Evolutionary conservation across 257 asterid species (phyloP).

Genomic region (Primulina tabacum): DNA sequence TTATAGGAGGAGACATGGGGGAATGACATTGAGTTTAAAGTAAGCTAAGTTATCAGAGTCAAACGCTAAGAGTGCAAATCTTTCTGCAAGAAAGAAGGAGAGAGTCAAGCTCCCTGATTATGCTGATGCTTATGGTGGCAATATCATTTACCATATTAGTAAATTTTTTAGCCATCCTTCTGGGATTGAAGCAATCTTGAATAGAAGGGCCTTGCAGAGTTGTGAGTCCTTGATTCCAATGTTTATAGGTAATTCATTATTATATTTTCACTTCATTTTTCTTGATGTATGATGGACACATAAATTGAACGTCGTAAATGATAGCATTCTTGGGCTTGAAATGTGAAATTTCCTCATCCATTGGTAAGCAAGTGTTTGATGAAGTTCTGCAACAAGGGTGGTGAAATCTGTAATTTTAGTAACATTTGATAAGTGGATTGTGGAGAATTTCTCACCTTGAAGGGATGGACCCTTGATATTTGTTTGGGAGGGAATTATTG

Average conservation of each 20-base stretch:
- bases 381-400: slow-evolving; percentile 15
- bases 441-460: background rate
- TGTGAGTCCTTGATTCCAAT: slow-evolving; percentile 66
- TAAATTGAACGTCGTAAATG: background rate
- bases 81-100: slow-evolving; percentile 67
- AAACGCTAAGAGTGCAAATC: slow-evolving; percentile 60
- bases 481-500: background rate
- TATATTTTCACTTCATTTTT: background rate
- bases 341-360: background rate
- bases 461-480: background rate
- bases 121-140: slow-evolving; percentile 34
- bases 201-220: slow-evolving; percentile 67
- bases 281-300: background rate
- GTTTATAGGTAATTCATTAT: slow-evolving; percentile 49
- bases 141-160: slow-evolving; percentile 39
- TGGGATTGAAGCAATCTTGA: slow-evolving; percentile 75
- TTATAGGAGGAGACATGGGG: slow-evolving; percentile 44
- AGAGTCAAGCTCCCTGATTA: slow-evolving; percentile 55
- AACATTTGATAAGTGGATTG: background rate
- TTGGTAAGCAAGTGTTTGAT: slow-evolving; percentile 20
- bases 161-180: slow-evolving; percentile 72
- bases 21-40: slow-evolving; percentile 28
- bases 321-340: background rate
- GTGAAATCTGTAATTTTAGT: background rate
- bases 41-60: slow-evolving; percentile 46